Conservation (phyloP, 352 stramenopile genomes). For the Halophytophthora batemanensis region DNA sequence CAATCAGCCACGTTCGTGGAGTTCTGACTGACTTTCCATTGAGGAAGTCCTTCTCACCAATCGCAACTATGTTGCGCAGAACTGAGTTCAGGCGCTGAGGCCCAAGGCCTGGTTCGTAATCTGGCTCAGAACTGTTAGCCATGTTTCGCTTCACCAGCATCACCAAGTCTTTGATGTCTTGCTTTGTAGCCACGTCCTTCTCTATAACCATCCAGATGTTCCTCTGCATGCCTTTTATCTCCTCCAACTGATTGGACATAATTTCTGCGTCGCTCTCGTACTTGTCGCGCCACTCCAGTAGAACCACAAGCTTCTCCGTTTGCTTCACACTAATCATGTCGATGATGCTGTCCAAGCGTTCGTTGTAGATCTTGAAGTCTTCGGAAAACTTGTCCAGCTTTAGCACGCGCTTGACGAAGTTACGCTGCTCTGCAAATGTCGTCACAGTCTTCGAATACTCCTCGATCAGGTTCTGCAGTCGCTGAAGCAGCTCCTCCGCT, state of each 20-base stretch:
- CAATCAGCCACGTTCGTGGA: conserved; percentile 10
- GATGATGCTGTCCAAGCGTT: conserved; percentile 13
- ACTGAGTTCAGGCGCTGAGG: conserved; percentile 2
- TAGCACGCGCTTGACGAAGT: conserved; percentile 12
- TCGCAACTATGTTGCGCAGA: conserved; percentile 3
- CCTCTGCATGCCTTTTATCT: conserved; percentile 1
- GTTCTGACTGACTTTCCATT: conserved; percentile 1
- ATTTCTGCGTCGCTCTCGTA: conserved; percentile 6
- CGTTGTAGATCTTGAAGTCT: conserved; percentile 18
- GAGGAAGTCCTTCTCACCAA: conserved; percentile 11
- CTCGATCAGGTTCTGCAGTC: conserved; percentile 8
- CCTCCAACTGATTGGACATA: neutral
- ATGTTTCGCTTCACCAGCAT: conserved; percentile 13
- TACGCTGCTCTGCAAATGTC: conserved; percentile 6
- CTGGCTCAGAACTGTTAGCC: no score
- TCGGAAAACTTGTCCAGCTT: conserved; percentile 10
- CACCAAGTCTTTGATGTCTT: conserved; percentile 11
- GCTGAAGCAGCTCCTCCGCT: conserved; percentile 5
- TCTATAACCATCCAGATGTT: conserved; percentile 11
- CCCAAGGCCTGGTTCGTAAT: neutral
- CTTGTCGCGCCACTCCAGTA: conserved; percentile 15
- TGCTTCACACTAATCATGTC: conserved; percentile 4
- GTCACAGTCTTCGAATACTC: conserved; percentile 1
- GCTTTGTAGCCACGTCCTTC: conserved; percentile 1
- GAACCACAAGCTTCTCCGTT: neutral